phyloP scores from a whole-genome alignment of 345 rosid species.

The Eutrema japonicum region DNA sequence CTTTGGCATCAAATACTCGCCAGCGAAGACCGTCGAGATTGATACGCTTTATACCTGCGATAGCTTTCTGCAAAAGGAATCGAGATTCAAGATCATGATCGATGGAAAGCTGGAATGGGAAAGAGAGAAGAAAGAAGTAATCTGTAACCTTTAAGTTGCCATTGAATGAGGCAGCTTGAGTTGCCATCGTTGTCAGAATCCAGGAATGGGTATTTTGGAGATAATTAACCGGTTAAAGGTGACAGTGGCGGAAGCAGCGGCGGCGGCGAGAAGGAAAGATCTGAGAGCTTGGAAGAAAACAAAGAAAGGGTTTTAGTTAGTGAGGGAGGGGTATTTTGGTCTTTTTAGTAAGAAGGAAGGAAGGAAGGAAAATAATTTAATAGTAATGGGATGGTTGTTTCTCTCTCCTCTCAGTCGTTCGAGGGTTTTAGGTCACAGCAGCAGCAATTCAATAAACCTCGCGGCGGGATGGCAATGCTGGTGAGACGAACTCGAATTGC shows the following conservation, averaged over 20 bases:
- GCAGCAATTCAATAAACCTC: neutral
- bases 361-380: no score
- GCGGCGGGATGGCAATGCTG: slow-evolving; percentile 53
- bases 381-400: no score
- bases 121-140: neutral
- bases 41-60: slow-evolving; percentile 89
- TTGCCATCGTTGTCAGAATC: slow-evolving; percentile 34
- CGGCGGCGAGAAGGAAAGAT: slow-evolving; percentile 24
- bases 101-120: neutral
- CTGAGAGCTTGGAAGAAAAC: neutral
- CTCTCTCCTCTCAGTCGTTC: no score
- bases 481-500: slow-evolving; percentile 58
- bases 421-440: neutral
- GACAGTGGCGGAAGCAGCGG: slow-evolving; percentile 8
- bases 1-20: slow-evolving; percentile 98
- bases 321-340: no score
- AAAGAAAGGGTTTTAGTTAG: slow-evolving; percentile 21
- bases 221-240: slow-evolving; percentile 32
- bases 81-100: neutral
- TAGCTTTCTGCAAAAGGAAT: slow-evolving; percentile 71
- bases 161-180: slow-evolving; percentile 43
- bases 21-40: slow-evolving; percentile 92
- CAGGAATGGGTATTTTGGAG: neutral
- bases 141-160: slow-evolving; percentile 36
- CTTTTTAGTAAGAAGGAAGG: no score